phyloP scores from a whole-genome alignment of 1,284 basidiomycete species.

The Moesziomyces sp. region DNA sequence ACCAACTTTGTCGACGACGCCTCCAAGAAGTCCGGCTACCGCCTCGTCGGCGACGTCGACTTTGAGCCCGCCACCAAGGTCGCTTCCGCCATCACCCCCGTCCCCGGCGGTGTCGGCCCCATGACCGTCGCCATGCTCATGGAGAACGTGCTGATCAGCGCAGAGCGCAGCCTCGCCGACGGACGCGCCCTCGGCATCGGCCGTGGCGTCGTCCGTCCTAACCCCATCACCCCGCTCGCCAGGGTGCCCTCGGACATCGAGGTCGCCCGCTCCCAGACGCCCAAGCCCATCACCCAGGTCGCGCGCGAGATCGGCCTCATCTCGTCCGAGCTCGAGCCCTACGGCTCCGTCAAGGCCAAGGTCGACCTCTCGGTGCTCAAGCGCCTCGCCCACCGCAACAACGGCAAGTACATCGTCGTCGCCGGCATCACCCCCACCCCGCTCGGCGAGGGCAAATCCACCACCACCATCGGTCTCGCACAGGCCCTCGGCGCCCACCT shows the following conservation, averaged over 20 bases:
- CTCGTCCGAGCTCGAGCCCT: conserved; percentile 88
- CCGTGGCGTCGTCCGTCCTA: conserved; percentile 76
- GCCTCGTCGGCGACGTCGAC: conserved; percentile 95
- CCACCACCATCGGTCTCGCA: conserved; percentile 95
- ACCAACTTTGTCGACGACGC: conserved; percentile 89
- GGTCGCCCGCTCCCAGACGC: conserved; percentile 93
- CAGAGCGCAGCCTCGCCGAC: conserved; percentile 83
- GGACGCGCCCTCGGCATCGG: conserved; percentile 73
- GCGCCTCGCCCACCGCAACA: conserved; percentile 82
- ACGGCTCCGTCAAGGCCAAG: conserved; percentile 97
- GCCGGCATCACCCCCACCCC: conserved; percentile 98
- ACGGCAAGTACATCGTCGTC: conserved; percentile 97
- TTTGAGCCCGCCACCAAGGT: conserved; percentile 80
- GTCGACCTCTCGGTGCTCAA: conserved; percentile 90
- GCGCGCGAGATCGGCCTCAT: conserved; percentile 89
- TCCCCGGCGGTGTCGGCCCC: conserved; percentile 92
- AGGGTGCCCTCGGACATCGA: conserved; percentile 88
- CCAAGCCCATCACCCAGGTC: conserved; percentile 85
- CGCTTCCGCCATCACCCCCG: conserved; percentile 92
- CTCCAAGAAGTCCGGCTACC: conserved; percentile 92
- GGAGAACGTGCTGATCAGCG: conserved; percentile 87
- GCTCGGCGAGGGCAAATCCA: conserved; percentile 97
- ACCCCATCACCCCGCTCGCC: conserved; percentile 80
- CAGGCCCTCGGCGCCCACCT: conserved; percentile 97
- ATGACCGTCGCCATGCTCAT: conserved; percentile 99